phyloP scores from a whole-genome alignment of 805 yeast species.

The Candida cerambycidarum region DNA sequence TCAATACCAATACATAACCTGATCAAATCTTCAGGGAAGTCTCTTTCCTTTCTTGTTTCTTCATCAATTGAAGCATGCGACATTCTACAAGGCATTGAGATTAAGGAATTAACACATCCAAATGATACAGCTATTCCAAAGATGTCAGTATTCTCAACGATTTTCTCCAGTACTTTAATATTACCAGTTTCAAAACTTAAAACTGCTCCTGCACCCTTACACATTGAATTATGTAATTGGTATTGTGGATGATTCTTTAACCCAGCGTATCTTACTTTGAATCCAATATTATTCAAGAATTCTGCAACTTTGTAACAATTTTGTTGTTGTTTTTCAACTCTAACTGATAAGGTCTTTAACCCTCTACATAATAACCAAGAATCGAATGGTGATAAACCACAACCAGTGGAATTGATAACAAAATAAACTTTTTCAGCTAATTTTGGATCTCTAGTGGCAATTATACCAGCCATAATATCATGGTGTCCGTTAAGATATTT shows the following conservation, averaged over 20 bases:
- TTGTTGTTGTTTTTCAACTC: conserved; percentile 84
- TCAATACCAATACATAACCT: conserved; percentile 93
- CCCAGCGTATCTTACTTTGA: conserved; percentile 86
- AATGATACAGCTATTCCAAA: conserved; percentile 91
- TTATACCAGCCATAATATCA: conserved; percentile 93
- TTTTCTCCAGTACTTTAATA: conserved; percentile 59
- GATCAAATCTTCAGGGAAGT: conserved; percentile 88
- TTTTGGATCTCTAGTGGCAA: conserved; percentile 64
- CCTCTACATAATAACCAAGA: conserved; percentile 89
- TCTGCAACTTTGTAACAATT: conserved; percentile 76
- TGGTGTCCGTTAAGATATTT: conserved; percentile 93
- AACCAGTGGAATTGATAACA: conserved; percentile 86
- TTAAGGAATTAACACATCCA: conserved; percentile 90
- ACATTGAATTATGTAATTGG: conserved; percentile 71
- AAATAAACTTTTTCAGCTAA: conserved; percentile 70
- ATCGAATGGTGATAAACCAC: conserved; percentile 91
- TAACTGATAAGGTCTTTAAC: conserved; percentile 78
- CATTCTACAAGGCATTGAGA: conserved; percentile 94
- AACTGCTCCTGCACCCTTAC: conserved; percentile 88
- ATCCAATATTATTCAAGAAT: conserved; percentile 65
- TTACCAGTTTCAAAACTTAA: conserved; percentile 85
- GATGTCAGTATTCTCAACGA: conserved; percentile 73
- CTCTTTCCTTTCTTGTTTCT: conserved; percentile 80
- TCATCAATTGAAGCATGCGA: conserved; percentile 96
- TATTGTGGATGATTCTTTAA: conserved; percentile 78